A percentile compares a stretch with the other conserved stretches of the same genome.
phyloP scores from a whole-genome alignment of 257 asterid genomes.

The Solanum bulbocastanum region DNA sequence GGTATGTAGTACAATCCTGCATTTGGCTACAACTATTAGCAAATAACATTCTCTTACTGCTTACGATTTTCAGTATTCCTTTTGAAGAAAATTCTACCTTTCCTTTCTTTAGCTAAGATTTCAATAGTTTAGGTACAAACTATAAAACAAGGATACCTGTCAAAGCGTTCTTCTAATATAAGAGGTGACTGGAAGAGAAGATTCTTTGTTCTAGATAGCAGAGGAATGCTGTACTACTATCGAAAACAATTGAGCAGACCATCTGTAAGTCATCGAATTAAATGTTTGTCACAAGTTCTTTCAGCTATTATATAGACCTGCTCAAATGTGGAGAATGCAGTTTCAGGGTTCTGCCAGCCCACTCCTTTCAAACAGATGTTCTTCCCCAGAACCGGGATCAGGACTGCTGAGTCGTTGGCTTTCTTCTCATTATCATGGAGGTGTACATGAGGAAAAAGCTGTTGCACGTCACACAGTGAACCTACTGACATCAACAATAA shows the following conservation, averaged over 20 bases:
- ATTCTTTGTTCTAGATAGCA: conserved; percentile 57
- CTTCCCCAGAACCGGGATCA: conserved; percentile 56
- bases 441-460: conserved; percentile 62
- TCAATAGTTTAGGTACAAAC: conserved; percentile 88
- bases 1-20: conserved; percentile 28
- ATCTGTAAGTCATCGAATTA: conserved; percentile 33
- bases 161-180: conserved; percentile 67
- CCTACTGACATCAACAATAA: conserved; percentile 75
- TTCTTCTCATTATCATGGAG: conserved; percentile 87
- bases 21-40: background rate
- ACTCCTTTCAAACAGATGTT: conserved; percentile 26
- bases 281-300: background rate
- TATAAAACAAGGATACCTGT: conserved; percentile 70
- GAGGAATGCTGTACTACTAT: conserved; percentile 76
- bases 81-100: background rate
- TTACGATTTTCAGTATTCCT: background rate
- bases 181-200: conserved; percentile 96
- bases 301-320: background rate
- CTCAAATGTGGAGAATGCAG: conserved; percentile 22
- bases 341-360: conserved; percentile 51
- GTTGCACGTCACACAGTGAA: conserved; percentile 74
- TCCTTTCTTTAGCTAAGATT: conserved; percentile 28
- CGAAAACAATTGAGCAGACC: conserved; percentile 73
- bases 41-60: background rate
- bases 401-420: conserved; percentile 85